Percentiles rank a stretch among this genome's conserved stretches.
Evolutionary conservation across 208 protist species (phyloP).

Genomic region (Crithidia mellificae): DNA sequence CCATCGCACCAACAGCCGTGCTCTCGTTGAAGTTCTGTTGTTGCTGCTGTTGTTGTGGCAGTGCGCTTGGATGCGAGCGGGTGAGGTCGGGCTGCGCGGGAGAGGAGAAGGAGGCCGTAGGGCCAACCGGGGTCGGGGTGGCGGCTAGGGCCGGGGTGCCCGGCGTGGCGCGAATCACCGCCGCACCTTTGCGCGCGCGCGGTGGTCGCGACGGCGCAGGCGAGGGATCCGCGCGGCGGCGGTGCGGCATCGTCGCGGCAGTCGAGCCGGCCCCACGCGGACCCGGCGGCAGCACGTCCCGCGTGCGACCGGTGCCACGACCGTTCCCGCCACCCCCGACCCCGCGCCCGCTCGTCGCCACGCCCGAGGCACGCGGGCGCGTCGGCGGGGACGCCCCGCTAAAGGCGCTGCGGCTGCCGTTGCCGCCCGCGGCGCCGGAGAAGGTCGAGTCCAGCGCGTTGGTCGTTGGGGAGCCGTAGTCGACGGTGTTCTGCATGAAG

Average conservation of each 20-base stretch:
- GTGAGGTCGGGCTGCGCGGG: slow-evolving; percentile 14
- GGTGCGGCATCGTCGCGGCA: slow-evolving; percentile 6
- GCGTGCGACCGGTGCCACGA: slow-evolving; percentile 15
- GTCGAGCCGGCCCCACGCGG: background rate
- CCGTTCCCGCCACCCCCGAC: background rate
- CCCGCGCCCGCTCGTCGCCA: slow-evolving; percentile 2
- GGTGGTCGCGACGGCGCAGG: slow-evolving; percentile 34
- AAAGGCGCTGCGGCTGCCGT: background rate
- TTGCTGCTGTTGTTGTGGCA: too few relatives aligned
- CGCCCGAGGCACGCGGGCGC: background rate
- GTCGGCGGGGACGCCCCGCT: background rate
- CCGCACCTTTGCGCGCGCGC: slow-evolving; percentile 20
- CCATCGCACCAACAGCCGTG: background rate
- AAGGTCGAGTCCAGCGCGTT: background rate
- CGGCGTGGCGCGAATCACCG: slow-evolving; percentile 9
- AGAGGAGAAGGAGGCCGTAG: slow-evolving; percentile 4
- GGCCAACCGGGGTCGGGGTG: background rate
- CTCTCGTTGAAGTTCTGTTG: slow-evolving; percentile 3
- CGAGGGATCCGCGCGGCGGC: slow-evolving; percentile 32
- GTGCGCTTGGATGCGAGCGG: background rate
- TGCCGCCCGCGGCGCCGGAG: background rate
- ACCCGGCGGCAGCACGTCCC: slow-evolving; percentile 15
- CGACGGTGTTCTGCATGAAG: background rate
- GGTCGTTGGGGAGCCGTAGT: background rate
- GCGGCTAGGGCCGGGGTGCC: background rate